Evolutionary conservation across 2,329 filamentous ascomycete species (phyloP), one percentile per base, ranked within the genome.

Genomic region (Colletotrichum lupini): DNA sequence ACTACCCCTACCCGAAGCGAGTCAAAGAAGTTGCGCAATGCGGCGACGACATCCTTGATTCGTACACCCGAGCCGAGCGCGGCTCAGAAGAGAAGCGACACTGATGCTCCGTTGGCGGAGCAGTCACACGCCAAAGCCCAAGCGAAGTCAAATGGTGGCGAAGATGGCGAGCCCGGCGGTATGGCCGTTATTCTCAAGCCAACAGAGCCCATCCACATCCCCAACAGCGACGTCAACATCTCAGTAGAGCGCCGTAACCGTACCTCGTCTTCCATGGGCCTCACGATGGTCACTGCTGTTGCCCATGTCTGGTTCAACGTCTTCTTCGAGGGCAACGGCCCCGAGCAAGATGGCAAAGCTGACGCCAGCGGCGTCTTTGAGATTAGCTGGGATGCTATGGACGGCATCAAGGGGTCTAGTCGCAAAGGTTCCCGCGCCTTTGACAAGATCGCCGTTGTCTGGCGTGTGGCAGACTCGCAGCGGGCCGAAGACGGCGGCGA

Each of bases 281-380:
- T 94, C 76, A 95, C 94, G 0, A 94, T 98, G 92, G 95, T 98
- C 4, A 98, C 96, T 0, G 92, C 95, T 0, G 92, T 98, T 11
- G 95, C 95, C 0, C 96, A 98, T 79, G 94, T 98, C 19, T 99
- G 97, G 97, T 98, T 98, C 86, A 99, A 99, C 79, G 87, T 92
- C 1, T 98, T 92, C 82, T 98, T 98, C 78, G 97, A 98, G 83
- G 95, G 95, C 57, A 85, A 90, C 24, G 93, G 93, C 0, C 92
- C 93, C 0, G 93, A 95, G 78, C 87, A 91, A 55, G 82, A 85
- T 32, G 94, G 93, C 28, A 84, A 86, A 19, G 87, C 94, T 0
- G 88, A 93, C 61, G 88, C 92, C 56, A 93, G 89, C 11, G 96
- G 89, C 12, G 85, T 91, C 3, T 91, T 91, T 62, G 82, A 85